These are phyloP conservation scores for Cystobasidium tubakii DNA, from an alignment of 768 basidiomycete species.

Conservation along the genomic window DNA sequence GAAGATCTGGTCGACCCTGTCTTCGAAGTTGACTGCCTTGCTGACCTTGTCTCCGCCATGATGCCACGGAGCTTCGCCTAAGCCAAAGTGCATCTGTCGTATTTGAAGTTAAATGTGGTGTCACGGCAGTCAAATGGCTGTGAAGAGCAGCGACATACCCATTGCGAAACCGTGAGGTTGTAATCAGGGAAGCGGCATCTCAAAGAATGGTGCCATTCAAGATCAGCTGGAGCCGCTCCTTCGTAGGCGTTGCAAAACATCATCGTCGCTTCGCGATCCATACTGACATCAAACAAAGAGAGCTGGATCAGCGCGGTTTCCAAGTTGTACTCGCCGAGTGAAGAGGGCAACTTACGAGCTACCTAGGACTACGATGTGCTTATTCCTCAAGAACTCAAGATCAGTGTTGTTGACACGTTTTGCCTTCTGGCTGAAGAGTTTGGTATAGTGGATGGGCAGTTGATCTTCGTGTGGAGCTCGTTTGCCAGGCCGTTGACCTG, in stretches of 20 bases:
- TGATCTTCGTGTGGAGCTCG: background rate
- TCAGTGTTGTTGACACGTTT: background rate
- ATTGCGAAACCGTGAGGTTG: constrained; percentile 25
- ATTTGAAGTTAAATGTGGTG: too few species aligned
- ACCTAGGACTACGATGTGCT: constrained; percentile 28
- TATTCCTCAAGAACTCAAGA: constrained; percentile 27
- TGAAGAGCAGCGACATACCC: background rate
- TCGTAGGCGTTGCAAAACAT: constrained; percentile 28
- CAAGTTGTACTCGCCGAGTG: too few species aligned
- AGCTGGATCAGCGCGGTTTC: too few species aligned
- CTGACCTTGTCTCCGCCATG: constrained; percentile 2
- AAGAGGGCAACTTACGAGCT: constrained; percentile 10
- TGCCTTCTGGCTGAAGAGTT: constrained; percentile 6
- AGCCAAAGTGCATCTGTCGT: constrained; percentile 22
- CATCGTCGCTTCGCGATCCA: constrained; percentile 19
- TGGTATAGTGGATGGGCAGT: background rate
- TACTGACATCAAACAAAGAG: background rate
- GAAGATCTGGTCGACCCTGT: constrained; percentile 15
- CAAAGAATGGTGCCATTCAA: constrained; percentile 14
- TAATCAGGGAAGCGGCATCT: constrained; percentile 4
- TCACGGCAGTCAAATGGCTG: too few species aligned
- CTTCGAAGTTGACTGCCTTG: constrained; percentile 6
- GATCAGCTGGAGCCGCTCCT: constrained; percentile 2
- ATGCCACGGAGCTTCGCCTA: background rate
- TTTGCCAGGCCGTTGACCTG: background rate